Evolutionary conservation across 768 basidiomycete genomes (phyloP).

Genomic region (Xerocomellus dryophilus): DNA sequence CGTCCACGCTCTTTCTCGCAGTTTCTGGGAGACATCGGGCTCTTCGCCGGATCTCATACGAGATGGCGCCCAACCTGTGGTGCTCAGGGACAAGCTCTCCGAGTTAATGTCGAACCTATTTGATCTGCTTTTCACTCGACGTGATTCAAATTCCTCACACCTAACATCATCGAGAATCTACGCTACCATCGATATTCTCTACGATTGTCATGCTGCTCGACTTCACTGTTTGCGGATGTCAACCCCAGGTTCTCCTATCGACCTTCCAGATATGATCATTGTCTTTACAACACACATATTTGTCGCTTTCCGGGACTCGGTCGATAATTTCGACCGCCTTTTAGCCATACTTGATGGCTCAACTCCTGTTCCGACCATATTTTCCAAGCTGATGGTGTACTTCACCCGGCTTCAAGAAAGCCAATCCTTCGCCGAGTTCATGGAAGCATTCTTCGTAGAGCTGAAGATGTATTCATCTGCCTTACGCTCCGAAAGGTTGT

Average conservation of each 20-base stretch:
- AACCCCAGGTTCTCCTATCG: slow-evolving; percentile 1
- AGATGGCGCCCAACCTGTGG: background rate
- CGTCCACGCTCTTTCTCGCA: slow-evolving; percentile 28
- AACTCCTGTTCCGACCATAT: slow-evolving; percentile 32
- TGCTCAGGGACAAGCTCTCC: slow-evolving; percentile 20
- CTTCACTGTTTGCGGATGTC: slow-evolving; percentile 18
- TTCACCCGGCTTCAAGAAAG: slow-evolving; percentile 14
- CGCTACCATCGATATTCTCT: slow-evolving; percentile 26
- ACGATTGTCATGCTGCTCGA: slow-evolving; percentile 18
- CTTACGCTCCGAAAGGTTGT: slow-evolving; percentile 36
- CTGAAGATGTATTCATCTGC: slow-evolving; percentile 25
- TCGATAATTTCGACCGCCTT: slow-evolving; percentile 11
- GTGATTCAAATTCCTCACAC: background rate
- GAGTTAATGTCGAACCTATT: slow-evolving; percentile 25
- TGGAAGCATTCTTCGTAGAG: slow-evolving; percentile 26
- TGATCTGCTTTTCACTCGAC: slow-evolving; percentile 16
- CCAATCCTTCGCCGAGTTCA: slow-evolving; percentile 9
- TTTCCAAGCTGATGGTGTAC: slow-evolving; percentile 27
- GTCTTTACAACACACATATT: slow-evolving; percentile 22
- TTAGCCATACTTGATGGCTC: slow-evolving; percentile 26
- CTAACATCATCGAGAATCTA: slow-evolving; percentile 4
- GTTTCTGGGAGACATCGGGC: slow-evolving; percentile 7
- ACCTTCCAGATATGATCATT: slow-evolving; percentile 27
- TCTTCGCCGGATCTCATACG: background rate
- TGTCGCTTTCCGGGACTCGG: slow-evolving; percentile 9